phyloP scores from a whole-genome alignment of 2,329 filamentous ascomycete genomes.

The Chrysosporium keratinophilum region DNA sequence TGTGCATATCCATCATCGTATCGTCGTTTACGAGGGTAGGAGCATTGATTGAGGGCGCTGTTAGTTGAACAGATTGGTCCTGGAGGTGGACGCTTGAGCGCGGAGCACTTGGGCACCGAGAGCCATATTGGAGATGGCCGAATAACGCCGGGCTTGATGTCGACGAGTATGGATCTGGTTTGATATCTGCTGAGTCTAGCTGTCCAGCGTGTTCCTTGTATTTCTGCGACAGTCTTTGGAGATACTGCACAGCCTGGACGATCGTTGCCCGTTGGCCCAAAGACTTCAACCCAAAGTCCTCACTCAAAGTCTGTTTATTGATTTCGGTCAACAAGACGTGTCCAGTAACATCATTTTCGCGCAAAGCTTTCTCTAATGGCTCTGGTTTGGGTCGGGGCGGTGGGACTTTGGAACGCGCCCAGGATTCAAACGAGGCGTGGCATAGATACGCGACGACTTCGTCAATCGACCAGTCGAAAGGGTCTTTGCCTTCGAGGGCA shows the following conservation, averaged over 20 bases:
- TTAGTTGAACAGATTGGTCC: background rate
- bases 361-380: slow-evolving; percentile 46
- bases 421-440: slow-evolving; percentile 39
- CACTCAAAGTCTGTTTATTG: slow-evolving; percentile 38
- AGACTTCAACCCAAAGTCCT: slow-evolving; percentile 49
- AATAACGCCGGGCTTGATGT: slow-evolving; percentile 2
- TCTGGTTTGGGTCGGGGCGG: slow-evolving; percentile 42
- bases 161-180: background rate
- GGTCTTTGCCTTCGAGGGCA: slow-evolving; percentile 41
- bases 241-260: slow-evolving; percentile 46
- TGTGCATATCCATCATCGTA: background rate
- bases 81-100: background rate
- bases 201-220: slow-evolving; percentile 31
- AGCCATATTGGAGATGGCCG: slow-evolving; percentile 1
- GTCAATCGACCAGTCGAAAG: slow-evolving; percentile 62
- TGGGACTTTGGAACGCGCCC: slow-evolving; percentile 25
- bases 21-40: background rate
- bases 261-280: slow-evolving; percentile 51
- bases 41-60: background rate
- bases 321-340: slow-evolving; percentile 52
- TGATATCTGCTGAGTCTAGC: background rate
- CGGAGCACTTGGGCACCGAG: background rate
- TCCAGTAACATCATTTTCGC: slow-evolving; percentile 56
- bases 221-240: slow-evolving; percentile 44
- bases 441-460: slow-evolving; percentile 59